A percentile compares a stretch with the other conserved stretches of the same genome.
Evolutionary conservation across 179 eudicot species (phyloP).

Genomic region (Sideroxylon spinosum): DNA sequence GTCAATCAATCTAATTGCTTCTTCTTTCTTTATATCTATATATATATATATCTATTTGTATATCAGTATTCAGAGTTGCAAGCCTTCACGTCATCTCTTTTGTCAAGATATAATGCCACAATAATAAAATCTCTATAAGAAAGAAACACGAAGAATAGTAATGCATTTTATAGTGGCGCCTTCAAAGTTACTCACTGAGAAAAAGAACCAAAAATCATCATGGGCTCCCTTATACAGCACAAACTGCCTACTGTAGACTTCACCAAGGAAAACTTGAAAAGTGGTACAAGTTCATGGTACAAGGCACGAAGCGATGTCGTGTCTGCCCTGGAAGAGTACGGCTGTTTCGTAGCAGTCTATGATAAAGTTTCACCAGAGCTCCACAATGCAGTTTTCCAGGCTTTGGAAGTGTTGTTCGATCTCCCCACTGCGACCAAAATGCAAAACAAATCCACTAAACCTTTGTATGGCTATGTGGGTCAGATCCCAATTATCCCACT

Average conservation of each 20-base stretch:
- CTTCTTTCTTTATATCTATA: no score
- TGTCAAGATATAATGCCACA: not conserved
- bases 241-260: conserved; percentile 57
- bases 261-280: conserved; percentile 26
- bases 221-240: conserved; percentile 38
- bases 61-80: not conserved
- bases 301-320: conserved; percentile 31
- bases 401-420: conserved; percentile 44
- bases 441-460: conserved; percentile 54
- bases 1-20: not conserved
- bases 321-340: conserved; percentile 60
- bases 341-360: conserved; percentile 61
- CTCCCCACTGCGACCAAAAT: conserved; percentile 53
- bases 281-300: conserved; percentile 41
- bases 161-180: not conserved
- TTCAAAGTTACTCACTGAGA: no score
- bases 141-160: not conserved
- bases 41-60: no score
- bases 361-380: conserved; percentile 43
- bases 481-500: conserved; percentile 53
- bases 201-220: conserved; percentile 5
- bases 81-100: not conserved
- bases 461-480: conserved; percentile 62
- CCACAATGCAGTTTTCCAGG: conserved; percentile 40
- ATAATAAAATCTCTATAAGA: not conserved